Conservation (phyloP, 2,329 filamentous ascomycete genomes). For the Monosporascus sp. region DNA sequence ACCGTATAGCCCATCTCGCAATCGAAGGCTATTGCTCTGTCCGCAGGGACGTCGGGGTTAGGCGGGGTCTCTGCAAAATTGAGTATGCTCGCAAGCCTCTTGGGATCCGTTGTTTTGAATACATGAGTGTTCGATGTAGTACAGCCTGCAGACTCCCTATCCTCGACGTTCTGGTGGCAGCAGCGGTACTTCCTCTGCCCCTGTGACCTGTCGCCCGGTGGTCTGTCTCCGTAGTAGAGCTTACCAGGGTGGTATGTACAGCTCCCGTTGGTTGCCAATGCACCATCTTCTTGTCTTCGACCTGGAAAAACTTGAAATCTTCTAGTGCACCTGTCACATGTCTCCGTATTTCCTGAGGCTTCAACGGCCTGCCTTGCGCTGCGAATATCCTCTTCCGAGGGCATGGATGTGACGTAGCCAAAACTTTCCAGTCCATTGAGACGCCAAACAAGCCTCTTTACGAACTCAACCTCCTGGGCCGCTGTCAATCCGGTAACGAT, state of each 20-base stretch:
- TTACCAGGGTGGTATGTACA: constrained; percentile 82
- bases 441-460: constrained; percentile 58
- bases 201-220: constrained; percentile 50
- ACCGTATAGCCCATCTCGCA: constrained; percentile 98
- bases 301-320: constrained; percentile 92
- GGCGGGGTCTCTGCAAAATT: constrained; percentile 76
- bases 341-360: constrained; percentile 71
- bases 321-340: constrained; percentile 78
- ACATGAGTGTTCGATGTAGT: constrained; percentile 69
- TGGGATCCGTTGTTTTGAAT: constrained; percentile 74
- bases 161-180: constrained; percentile 70
- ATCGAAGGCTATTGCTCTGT: constrained; percentile 76
- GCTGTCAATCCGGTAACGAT: constrained; percentile 66
- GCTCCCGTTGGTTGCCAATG: constrained; percentile 67
- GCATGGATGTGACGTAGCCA: constrained; percentile 70
- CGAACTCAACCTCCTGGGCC: constrained; percentile 61
- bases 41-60: constrained; percentile 45
- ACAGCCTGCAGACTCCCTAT: constrained; percentile 61
- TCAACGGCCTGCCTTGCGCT: constrained; percentile 60
- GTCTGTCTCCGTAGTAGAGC: constrained; percentile 51
- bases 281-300: constrained; percentile 68
- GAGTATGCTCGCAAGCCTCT: constrained; percentile 69
- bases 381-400: constrained; percentile 60
- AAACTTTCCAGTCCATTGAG: constrained; percentile 57
- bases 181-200: constrained; percentile 66